Evolutionary conservation across 2,329 filamentous ascomycete species (phyloP), one percentile per base, ranked within the genome.

Genomic region (Teratosphaeria zuluensis): DNA sequence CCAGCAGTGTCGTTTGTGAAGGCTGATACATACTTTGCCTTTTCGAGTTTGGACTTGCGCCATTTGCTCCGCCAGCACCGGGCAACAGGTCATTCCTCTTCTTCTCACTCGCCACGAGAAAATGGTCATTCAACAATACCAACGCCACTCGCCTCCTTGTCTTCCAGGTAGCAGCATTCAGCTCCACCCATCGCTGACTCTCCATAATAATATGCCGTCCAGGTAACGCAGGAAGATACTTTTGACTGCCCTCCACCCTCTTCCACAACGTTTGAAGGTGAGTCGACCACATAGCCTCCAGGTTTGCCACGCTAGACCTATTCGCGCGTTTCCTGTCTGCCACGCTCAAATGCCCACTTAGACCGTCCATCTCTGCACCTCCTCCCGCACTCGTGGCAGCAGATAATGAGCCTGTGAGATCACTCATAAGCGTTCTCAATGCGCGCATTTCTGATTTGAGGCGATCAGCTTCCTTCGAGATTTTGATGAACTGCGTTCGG

Each of bases 381-480:
- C 54, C 54, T 32, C 31, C 42, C 9, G 28, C 42, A 24, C 32
- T 59, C 24, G 42, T 57, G 2, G 77, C 77, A 66, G 80, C 77
- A 16, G 74, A 74, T 53, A 80, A 63, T 1, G 77, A 76, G 2
- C 68, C 70, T 3, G 77, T 97, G 58, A 99, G 81, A 64, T 99
- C 94, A 2, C 90, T 86, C 87, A 99, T 96, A 56, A 97, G 81
- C 64, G 90, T 90, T 52, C 89, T 85, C 33, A 99, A 82, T 6
- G 89, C 89, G 56, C 90, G 84, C 94, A 99, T 97, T 73, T 99
- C 94, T 58, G 85, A 84, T 76, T 97, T 97, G 59, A 99, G 84
- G 77, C 96, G 96, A 75, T 99, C 94, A 1, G 95, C 94, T 76
- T 99, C 94, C 75, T 97, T 96, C 72, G 92, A 96, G 74, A 99